Percentiles rank a stretch among this genome's conserved stretches.
Conservation (phyloP, 2,329 filamentous ascomycete genomes). For the Parafenestella ontariensis region DNA sequence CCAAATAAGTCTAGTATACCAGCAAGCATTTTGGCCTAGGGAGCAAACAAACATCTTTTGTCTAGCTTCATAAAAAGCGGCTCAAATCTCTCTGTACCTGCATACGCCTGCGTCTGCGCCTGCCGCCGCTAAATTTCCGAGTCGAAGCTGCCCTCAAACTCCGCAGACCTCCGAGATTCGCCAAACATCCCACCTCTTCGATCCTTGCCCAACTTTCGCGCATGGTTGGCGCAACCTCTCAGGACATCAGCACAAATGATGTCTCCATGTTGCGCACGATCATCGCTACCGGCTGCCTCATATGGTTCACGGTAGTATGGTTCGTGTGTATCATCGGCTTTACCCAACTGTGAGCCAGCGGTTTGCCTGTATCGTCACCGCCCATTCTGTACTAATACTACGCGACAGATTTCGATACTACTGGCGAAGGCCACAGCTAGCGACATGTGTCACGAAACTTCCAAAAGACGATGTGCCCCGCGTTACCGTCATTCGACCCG, state of each 20-base stretch:
- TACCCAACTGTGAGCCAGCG: conserved; percentile 61
- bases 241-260: conserved; percentile 34
- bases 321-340: conserved; percentile 66
- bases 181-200: conserved; percentile 15
- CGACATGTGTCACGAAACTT: conserved; percentile 49
- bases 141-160: conserved; percentile 13
- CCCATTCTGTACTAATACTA: conserved; percentile 11
- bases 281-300: conserved; percentile 57
- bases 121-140: conserved; percentile 9
- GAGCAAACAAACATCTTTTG: not conserved
- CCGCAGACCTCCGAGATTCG: conserved; percentile 29
- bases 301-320: conserved; percentile 64
- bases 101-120: not conserved
- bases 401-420: conserved; percentile 62
- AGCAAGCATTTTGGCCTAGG: not conserved
- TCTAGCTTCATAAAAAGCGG: not conserved
- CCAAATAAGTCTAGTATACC: not conserved
- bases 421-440: conserved; percentile 53
- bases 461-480: conserved; percentile 67
- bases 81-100: not conserved
- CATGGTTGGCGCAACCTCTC: conserved; percentile 42
- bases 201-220: conserved; percentile 30
- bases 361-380: conserved; percentile 1
- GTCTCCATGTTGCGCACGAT: conserved; percentile 45
- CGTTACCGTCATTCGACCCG: conserved; percentile 89